Evolutionary conservation across 2,329 filamentous ascomycete species (phyloP).

Genomic region (Alternaria dauci): DNA sequence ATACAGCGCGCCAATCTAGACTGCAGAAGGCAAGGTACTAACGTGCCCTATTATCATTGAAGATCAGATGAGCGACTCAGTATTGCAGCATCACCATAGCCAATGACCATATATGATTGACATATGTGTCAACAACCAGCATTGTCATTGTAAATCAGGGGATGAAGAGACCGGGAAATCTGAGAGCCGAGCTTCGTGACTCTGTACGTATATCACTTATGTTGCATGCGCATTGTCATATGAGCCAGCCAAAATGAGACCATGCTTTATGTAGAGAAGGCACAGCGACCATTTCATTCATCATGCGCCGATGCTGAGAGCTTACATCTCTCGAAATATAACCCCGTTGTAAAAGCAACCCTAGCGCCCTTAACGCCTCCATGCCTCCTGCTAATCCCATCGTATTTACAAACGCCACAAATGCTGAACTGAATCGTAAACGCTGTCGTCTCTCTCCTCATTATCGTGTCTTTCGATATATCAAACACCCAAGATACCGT

Average conservation of each 20-base stretch:
- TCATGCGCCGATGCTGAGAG: background rate
- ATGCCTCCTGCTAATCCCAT: background rate
- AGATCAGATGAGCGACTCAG: too few species aligned
- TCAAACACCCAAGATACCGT: conserved; percentile 7
- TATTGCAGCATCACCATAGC: too few species aligned
- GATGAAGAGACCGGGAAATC: too few species aligned
- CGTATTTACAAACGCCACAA: background rate
- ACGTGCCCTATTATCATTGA: too few species aligned
- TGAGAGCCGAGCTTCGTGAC: too few species aligned
- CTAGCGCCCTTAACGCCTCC: background rate
- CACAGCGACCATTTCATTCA: background rate
- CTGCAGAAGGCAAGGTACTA: too few species aligned
- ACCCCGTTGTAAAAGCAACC: background rate
- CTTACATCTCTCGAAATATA: background rate
- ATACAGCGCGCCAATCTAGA: accelerated
- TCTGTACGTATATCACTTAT: background rate
- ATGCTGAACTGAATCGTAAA: background rate
- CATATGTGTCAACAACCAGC: too few species aligned
- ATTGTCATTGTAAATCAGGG: too few species aligned
- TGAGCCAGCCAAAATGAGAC: background rate
- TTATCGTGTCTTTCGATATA: conserved; percentile 3
- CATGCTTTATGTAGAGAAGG: background rate
- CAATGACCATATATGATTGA: too few species aligned
- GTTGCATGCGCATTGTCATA: background rate
- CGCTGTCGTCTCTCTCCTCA: background rate